These are phyloP conservation scores for Raphanus hybrid DNA, from an alignment of 441 rosid species.

Conservation along the genomic window DNA sequence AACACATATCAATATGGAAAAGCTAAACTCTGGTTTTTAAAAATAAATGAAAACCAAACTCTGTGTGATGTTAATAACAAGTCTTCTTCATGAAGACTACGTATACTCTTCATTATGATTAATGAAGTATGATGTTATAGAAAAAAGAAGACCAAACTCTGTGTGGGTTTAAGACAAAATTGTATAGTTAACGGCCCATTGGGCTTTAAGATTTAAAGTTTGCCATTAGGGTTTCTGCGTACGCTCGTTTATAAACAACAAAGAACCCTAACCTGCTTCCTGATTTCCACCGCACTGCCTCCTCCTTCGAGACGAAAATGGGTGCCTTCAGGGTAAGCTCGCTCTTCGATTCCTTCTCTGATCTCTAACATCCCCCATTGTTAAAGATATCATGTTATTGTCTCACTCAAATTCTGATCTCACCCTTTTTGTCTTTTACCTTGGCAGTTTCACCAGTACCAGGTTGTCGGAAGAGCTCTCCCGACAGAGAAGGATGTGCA, in stretches of 20 bases:
- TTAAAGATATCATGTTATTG: not conserved
- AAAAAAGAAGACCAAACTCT: too few relatives aligned
- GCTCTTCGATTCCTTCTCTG: not conserved
- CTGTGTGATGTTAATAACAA: not conserved
- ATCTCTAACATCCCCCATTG: not conserved
- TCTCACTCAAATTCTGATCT: conserved; percentile 19
- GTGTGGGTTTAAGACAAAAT: not conserved
- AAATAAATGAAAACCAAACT: not conserved
- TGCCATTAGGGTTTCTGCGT: conserved; percentile 27
- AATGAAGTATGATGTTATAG: too few relatives aligned
- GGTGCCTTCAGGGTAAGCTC: conserved; percentile 39
- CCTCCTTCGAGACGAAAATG: conserved; percentile 35
- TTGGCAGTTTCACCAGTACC: conserved; percentile 55
- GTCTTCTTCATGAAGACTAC: too few relatives aligned
- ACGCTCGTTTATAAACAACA: conserved; percentile 15
- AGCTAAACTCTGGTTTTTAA: too few relatives aligned
- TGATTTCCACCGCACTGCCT: conserved; percentile 9
- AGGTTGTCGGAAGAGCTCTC: conserved; percentile 57
- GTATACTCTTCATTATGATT: too few relatives aligned
- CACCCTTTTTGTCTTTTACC: not conserved
- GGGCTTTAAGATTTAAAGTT: conserved; percentile 6
- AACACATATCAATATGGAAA: not conserved
- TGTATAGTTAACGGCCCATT: conserved; percentile 15
- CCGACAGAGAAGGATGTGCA: conserved; percentile 53
- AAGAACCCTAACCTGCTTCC: conserved; percentile 14